phyloP scores from a whole-genome alignment of 345 rosid species.

The Populus alba region DNA sequence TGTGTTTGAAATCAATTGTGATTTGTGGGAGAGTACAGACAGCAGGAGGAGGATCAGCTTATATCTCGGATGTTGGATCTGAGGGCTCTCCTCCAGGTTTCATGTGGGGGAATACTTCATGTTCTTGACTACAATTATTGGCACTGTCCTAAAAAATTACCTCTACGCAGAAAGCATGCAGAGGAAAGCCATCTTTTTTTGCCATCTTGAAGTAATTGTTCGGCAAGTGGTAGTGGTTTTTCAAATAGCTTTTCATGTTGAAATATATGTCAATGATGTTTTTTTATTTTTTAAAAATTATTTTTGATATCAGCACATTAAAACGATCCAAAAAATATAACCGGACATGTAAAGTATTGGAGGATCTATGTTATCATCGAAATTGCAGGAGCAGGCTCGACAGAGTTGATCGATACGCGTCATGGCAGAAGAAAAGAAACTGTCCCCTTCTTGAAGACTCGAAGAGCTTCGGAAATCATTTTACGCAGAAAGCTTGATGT shows the following conservation, averaged over 20 bases:
- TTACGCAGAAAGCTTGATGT: neutral
- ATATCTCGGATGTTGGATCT: slow-evolving; percentile 26
- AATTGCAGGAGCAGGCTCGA: neutral
- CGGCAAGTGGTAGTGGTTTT: too few species aligned
- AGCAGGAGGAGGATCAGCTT: neutral
- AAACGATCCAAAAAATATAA: too few species aligned
- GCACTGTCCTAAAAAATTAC: slow-evolving; percentile 32
- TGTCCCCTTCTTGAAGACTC: neutral
- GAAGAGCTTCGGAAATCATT: neutral
- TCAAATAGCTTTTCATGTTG: too few species aligned
- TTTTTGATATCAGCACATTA: too few species aligned
- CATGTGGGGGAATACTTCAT: slow-evolving; percentile 52
- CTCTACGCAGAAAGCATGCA: slow-evolving; percentile 26
- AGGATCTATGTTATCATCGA: neutral
- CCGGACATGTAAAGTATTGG: neutral
- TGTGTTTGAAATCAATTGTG: too few species aligned
- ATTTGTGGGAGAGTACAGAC: neutral
- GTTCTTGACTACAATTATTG: slow-evolving; percentile 56
- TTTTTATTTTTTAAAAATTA: too few species aligned
- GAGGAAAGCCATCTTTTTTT: slow-evolving; percentile 22
- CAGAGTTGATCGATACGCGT: neutral
- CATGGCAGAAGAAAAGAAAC: neutral
- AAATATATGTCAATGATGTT: too few species aligned
- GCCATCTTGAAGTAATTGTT: too few species aligned
- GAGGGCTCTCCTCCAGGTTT: slow-evolving; percentile 49